Evolutionary conservation across 2,329 filamentous ascomycete species (phyloP), one percentile per base, ranked within the genome.

Genomic region (Alternaria incomplexa): DNA sequence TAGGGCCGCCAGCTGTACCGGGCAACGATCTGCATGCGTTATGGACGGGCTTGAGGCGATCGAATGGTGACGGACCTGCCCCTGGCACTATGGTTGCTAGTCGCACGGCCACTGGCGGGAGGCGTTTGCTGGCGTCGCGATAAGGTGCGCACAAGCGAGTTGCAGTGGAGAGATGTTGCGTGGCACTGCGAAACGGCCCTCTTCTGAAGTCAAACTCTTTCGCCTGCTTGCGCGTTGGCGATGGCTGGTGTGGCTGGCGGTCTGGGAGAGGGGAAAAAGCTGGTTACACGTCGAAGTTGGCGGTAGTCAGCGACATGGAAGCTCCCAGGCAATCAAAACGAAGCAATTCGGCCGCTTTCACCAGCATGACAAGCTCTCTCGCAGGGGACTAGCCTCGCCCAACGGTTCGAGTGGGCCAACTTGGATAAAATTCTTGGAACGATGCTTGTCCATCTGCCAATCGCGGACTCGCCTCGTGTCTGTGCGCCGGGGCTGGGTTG

Each of bases 381-480:
- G 20, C 48, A 40, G 26, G 43, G 20, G 57, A 17, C 47, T 58
- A 61, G 58, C 30, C 58, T 55, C 32, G 46, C 45, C 57, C 50
- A 63, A 61, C 62, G 62, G 62, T 50, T 53, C 56, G 46, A 25
- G 30, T 53, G 56, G 44, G 32, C 43, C 28, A 56, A 53, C 56
- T 66, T 51, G 61, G 58, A 61, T 52, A 26, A 23, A 48, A 64
- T 63, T 59, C 66, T 69, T 69, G 66, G 66, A 65, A 63, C 50
- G 60, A 65, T 67, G 66, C 66, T 69, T 67, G 66, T 65, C 55
- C 58, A 36, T 45, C 36, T 63, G 51, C 61, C 61, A 55, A 61
- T 64, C 54, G 52, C 28, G 55, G 40, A 30, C 17, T 30, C 54
- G 46, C 20, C 28, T 22, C 15, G 45, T 36, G 64, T 64, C 64